Conservation (phyloP, 306 rosid genomes). For the Cucurbita maxima region DNA sequence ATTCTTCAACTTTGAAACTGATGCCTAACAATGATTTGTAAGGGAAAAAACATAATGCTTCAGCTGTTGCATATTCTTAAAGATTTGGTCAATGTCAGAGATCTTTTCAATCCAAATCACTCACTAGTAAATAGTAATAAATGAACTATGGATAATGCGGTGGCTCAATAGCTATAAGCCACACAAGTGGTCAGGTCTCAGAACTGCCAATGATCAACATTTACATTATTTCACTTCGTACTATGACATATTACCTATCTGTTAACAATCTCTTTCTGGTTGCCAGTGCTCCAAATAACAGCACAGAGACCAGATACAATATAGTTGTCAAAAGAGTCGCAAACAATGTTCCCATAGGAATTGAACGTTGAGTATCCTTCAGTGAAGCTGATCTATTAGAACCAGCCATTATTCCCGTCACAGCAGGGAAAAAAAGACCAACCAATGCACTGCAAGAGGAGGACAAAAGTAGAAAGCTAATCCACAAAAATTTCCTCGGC, state of each 20-base stretch:
- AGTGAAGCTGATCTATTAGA: slow-evolving; percentile 93
- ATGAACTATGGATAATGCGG: slow-evolving; percentile 1
- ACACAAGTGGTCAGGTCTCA: neutral
- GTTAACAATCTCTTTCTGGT: slow-evolving; percentile 70
- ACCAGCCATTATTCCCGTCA: slow-evolving; percentile 99
- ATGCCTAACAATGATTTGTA: neutral
- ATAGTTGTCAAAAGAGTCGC: slow-evolving; percentile 69
- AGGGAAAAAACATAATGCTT: neutral
- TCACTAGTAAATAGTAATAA: slow-evolving; percentile 1
- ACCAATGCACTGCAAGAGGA: slow-evolving; percentile 70
- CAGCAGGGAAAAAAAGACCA: slow-evolving; percentile 98
- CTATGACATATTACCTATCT: slow-evolving; percentile 45
- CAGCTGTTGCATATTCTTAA: neutral
- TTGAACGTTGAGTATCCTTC: slow-evolving; percentile 91
- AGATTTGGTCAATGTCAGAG: neutral
- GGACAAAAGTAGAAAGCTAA: neutral
- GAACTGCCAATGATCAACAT: neutral
- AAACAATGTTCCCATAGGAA: slow-evolving; percentile 86
- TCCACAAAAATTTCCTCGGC: neutral
- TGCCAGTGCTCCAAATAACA: slow-evolving; percentile 79
- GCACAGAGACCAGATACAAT: slow-evolving; percentile 67
- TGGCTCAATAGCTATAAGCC: neutral
- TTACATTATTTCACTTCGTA: neutral
- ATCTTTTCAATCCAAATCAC: neutral
- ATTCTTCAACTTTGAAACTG: neutral